Evolutionary conservation across 2,329 filamentous ascomycete genomes (phyloP), one percentile per base, ranked within the genome.

Genomic region (Cucurbitaria berberidis): DNA sequence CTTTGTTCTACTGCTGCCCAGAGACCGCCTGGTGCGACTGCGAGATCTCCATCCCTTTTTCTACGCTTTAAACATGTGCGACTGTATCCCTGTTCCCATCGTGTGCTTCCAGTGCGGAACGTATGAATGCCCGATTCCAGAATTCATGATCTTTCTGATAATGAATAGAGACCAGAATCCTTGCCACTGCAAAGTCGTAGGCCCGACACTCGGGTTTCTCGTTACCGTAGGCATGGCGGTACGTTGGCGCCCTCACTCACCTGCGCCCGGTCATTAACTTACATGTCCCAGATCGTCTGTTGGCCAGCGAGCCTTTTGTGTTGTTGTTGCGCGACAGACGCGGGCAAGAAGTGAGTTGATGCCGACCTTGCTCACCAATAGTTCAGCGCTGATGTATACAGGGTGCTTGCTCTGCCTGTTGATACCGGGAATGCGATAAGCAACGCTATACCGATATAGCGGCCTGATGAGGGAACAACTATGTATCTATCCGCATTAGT

Each of bases 231-330:
- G 78, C 45, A 74, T 80, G 55, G 82, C 81, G 43, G 80, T 84
- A 75, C 51, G 78, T 74, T 7, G 22, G 35, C 26, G 3, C 35
- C 45, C 29, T 16, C 34, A 21, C 16, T 34, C 36, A 36, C 3
- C 21, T 29, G 7, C n/a, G 47, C 45, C 58, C 48, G 11, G 44
- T 34, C 52, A 48, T 53, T 64, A 11, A 66, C 21, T 38, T 22
- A 32, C 36, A 9, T 39, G 15, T 18, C 15, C 3, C 48, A 83
- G 81, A 69, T 83, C 13, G 59, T 84, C 27, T 84, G 82, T 57
- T 85, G 81, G 77, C 83, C 82, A 2, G 81, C 79, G 4, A 79
- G 81, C 0, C 69, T 85, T 19, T 76, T 85, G 42, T 84, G 82
- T 68, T 81, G 82, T n/a, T 84, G 82, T 63, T 82, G 81, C 60